Conservation (phyloP, 371 early-diverging fungal species). For the Dinochytrium kinnereticum region DNA sequence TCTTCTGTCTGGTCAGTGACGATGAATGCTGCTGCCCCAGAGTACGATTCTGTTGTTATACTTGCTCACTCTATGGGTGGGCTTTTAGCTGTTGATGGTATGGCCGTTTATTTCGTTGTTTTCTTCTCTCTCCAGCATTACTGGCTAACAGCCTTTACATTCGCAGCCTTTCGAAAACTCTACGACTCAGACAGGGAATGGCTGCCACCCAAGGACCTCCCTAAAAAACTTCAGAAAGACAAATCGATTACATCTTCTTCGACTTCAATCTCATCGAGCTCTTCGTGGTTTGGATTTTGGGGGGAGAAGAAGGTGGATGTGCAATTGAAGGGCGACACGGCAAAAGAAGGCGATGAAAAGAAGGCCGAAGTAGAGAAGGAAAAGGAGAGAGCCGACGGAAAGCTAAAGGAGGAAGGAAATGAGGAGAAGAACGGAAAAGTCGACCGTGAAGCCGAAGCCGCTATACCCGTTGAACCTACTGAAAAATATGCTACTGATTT, state of each 20-base stretch:
- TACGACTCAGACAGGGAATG: conserved; percentile 20
- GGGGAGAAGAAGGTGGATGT: not conserved
- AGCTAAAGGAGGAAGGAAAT: too few relatives aligned
- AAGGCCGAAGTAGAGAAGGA: not conserved
- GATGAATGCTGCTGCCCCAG: conserved; percentile 41
- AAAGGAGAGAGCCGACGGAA: not conserved
- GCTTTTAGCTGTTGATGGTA: conserved; percentile 46
- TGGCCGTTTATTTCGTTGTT: not conserved
- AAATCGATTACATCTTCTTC: not conserved
- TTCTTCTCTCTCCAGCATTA: not conserved
- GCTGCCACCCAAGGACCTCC: not conserved
- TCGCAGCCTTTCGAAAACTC: conserved; percentile 18
- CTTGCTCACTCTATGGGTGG: conserved; percentile 55
- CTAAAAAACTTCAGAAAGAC: not conserved
- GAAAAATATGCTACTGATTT: too few relatives aligned
- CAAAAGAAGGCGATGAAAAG: conserved; percentile 4
- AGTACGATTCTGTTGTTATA: conserved; percentile 42
- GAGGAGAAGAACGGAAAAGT: too few relatives aligned
- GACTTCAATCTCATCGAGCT: not conserved
- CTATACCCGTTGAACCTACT: too few relatives aligned
- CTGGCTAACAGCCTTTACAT: not conserved
- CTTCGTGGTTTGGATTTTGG: conserved; percentile 21
- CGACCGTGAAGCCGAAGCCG: too few relatives aligned
- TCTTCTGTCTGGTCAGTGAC: conserved; percentile 17
- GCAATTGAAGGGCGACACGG: not conserved